Conservation (phyloP, 2,329 filamentous ascomycete genomes). For the Aureobasidium pullulans region DNA sequence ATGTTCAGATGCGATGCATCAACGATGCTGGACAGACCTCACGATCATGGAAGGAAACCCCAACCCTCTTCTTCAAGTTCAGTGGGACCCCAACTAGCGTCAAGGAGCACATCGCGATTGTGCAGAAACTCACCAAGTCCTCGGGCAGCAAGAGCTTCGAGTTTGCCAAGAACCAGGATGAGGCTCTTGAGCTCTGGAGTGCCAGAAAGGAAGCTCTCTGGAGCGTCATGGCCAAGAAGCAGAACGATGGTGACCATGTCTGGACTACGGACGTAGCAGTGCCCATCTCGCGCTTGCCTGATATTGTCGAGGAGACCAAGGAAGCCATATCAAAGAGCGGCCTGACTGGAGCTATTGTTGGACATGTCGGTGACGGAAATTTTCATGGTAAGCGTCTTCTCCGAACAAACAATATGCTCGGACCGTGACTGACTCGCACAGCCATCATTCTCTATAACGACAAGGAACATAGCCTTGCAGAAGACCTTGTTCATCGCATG, state of each 20-base stretch:
- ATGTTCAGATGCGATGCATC: slow-evolving; percentile 75
- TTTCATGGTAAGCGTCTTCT: slow-evolving; percentile 51
- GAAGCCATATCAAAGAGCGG: slow-evolving; percentile 56
- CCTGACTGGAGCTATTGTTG: slow-evolving; percentile 59
- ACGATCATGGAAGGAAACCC: slow-evolving; percentile 59
- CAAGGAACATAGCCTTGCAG: slow-evolving; percentile 58
- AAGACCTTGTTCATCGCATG: slow-evolving; percentile 72
- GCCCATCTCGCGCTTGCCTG: slow-evolving; percentile 61
- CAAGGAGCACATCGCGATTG: slow-evolving; percentile 68
- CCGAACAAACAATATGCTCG: background rate
- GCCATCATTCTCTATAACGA: slow-evolving; percentile 60
- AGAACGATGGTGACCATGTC: slow-evolving; percentile 54
- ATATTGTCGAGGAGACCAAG: slow-evolving; percentile 72
- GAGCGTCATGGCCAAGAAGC: slow-evolving; percentile 60
- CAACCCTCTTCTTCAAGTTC: slow-evolving; percentile 72
- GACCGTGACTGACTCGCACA: slow-evolving; percentile 20
- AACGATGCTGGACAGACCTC: slow-evolving; percentile 59
- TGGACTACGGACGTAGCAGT: slow-evolving; percentile 81
- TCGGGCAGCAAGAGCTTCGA: slow-evolving; percentile 61
- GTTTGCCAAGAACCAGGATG: slow-evolving; percentile 57
- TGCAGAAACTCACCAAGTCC: slow-evolving; percentile 52
- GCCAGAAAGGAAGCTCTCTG: slow-evolving; percentile 69
- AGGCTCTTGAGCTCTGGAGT: slow-evolving; percentile 65
- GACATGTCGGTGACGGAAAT: slow-evolving; percentile 68
- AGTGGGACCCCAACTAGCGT: slow-evolving; percentile 60